phyloP scores from a whole-genome alignment of 2,329 filamentous ascomycete species.

The Dactylonectria estremocensis region DNA sequence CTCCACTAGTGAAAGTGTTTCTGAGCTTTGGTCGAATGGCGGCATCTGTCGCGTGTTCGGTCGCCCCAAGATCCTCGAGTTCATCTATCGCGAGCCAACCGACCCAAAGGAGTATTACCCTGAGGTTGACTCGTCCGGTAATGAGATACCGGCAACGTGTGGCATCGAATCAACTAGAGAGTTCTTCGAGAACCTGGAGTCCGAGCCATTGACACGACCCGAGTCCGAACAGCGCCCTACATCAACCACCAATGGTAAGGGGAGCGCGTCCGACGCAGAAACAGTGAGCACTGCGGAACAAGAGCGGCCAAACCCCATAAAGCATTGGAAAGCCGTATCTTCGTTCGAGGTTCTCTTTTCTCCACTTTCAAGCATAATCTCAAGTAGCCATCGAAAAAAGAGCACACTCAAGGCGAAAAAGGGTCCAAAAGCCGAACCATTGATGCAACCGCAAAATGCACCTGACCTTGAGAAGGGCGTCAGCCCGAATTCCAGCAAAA shows the following conservation, averaged over 20 bases:
- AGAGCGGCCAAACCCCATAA: neutral
- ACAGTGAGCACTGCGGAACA: neutral
- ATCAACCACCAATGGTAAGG: neutral
- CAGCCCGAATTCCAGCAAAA: neutral
- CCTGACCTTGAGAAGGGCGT: neutral
- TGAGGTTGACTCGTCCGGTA: neutral
- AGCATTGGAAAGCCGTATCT: neutral
- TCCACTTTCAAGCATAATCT: neutral
- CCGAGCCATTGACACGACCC: neutral
- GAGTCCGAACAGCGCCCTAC: neutral
- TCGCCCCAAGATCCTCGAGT: constrained; percentile 1
- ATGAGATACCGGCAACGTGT: neutral
- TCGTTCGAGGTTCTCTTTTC: neutral
- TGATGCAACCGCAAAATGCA: neutral
- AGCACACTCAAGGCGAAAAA: neutral
- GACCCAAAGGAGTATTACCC: neutral
- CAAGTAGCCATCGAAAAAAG: neutral
- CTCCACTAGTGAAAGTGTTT: constrained; percentile 8
- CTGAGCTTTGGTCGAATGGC: constrained; percentile 1
- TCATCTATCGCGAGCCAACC: neutral
- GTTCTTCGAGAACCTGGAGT: neutral
- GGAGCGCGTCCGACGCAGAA: neutral
- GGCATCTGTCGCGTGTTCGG: constrained; percentile 17
- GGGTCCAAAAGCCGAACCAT: neutral
- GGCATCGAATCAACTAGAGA: neutral